These are phyloP conservation scores for Candida khao-thaluensis DNA, from an alignment of 805 yeast species.

Conservation along the genomic window DNA sequence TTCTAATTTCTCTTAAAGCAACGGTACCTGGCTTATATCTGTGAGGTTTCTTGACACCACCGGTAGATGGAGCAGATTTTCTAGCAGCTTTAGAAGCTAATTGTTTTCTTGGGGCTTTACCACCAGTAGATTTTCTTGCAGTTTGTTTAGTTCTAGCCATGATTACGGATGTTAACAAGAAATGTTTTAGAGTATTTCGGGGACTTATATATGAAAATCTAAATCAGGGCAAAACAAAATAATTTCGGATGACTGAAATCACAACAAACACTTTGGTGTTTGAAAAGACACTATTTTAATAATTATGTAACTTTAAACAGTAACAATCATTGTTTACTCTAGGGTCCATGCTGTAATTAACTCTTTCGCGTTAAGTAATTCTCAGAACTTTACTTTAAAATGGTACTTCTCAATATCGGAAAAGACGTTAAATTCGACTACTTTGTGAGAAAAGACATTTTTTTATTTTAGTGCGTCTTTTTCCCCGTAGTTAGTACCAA, in stretches of 20 bases:
- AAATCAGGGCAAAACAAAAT: slow-evolving; percentile 99
- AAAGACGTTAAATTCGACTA: background rate
- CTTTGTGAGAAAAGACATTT: slow-evolving; percentile 2
- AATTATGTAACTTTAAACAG: background rate
- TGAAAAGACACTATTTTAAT: slow-evolving; percentile 4
- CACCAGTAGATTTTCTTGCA: slow-evolving; percentile 52
- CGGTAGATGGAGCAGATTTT: slow-evolving; percentile 50
- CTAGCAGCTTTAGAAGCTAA: slow-evolving; percentile 53
- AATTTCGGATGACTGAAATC: slow-evolving; percentile 98
- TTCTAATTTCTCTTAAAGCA: slow-evolving; percentile 52
- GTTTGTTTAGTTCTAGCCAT: slow-evolving; percentile 54
- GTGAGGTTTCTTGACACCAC: slow-evolving; percentile 53
- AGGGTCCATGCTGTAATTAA: background rate
- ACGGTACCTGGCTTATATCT: slow-evolving; percentile 55
- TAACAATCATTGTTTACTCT: background rate
- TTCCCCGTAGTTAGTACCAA: background rate
- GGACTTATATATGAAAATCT: slow-evolving; percentile 99
- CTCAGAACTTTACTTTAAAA: background rate
- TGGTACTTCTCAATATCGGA: background rate
- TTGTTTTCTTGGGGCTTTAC: slow-evolving; percentile 53
- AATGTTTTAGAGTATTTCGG: slow-evolving; percentile 97
- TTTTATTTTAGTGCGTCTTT: slow-evolving; percentile 5
- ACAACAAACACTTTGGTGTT: slow-evolving; percentile 22
- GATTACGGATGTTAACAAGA: slow-evolving; percentile 56
- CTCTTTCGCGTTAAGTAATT: slow-evolving; percentile 3